Conservation (phyloP, 2,329 filamentous ascomycete genomes). For the Aspergillus unguis region DNA sequence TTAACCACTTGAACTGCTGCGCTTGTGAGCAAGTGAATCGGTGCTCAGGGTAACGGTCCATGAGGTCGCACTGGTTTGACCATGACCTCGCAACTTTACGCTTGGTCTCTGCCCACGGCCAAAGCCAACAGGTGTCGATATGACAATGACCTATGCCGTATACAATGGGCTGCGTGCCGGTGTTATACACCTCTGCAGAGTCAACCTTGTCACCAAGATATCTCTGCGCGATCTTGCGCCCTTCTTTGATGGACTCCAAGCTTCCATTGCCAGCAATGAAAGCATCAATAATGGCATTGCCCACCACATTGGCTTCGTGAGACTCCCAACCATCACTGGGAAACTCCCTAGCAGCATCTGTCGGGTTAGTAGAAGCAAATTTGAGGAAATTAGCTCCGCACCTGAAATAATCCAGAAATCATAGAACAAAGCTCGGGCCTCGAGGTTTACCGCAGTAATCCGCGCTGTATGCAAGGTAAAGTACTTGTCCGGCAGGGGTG, state of each 20-base stretch:
- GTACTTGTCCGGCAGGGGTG: slow-evolving; percentile 78
- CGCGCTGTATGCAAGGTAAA: slow-evolving; percentile 74
- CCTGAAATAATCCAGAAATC: slow-evolving; percentile 90
- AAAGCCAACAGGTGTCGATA: slow-evolving; percentile 97
- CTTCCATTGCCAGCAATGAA: slow-evolving; percentile 76
- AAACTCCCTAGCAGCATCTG: slow-evolving; percentile 86
- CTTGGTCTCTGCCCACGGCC: slow-evolving; percentile 97
- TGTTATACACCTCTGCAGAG: slow-evolving; percentile 78
- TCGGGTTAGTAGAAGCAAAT: not conserved
- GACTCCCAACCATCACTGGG: slow-evolving; percentile 83
- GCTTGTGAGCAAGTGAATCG: slow-evolving; percentile 90
- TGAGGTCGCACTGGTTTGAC: slow-evolving; percentile 93
- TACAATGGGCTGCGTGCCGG: slow-evolving; percentile 70
- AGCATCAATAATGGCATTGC: slow-evolving; percentile 82
- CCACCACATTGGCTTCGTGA: slow-evolving; percentile 78
- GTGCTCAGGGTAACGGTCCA: slow-evolving; percentile 92
- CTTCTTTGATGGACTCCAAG: slow-evolving; percentile 71
- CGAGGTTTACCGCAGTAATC: slow-evolving; percentile 83
- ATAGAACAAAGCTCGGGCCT: slow-evolving; percentile 77
- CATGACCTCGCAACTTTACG: slow-evolving; percentile 93
- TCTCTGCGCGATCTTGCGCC: slow-evolving; percentile 75
- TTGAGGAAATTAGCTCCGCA: slow-evolving; percentile 18
- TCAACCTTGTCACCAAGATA: slow-evolving; percentile 81
- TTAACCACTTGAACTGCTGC: slow-evolving; percentile 97
- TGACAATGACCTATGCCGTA: slow-evolving; percentile 94